Evolutionary conservation across 2,329 filamentous ascomycete species (phyloP), one percentile per base, ranked within the genome.

Genomic region (Aspergillus intermedius): DNA sequence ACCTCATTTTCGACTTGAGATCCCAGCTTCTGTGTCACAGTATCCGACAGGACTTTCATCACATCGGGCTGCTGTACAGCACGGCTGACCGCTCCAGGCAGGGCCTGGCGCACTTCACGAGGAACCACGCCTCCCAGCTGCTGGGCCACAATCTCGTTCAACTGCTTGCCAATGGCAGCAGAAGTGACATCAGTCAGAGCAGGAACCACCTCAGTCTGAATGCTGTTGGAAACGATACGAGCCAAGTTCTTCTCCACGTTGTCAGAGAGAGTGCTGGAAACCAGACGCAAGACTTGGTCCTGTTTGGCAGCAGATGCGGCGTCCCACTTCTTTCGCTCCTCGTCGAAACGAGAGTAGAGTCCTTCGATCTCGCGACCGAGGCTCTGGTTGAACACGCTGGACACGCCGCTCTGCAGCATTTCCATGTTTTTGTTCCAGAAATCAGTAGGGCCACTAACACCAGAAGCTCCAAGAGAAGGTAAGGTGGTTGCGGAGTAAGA

Each of bases 181-280:
- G 81, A 77, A 12, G 87, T 82, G 39, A 84, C 76, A 45, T 83
- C 78, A 37, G 83, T 79, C 49, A 97, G 74, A 28, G 83, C 77
- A 9, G 93, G 91, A 46, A 95, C 75, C 41, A 96, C 81, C 12
- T 83, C 78, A 48, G 83, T 78, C 52, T 88, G 80, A 55, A 95
- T 88, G 65, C 87, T 86, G 43, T 83, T 78, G 42, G 82, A 80
- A 45, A 95, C 84, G 57, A 95, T 87, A 52, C 82, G 83, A 52
- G 83, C 77, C 34, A 96, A 77, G 19, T 88, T 87, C 60, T 86
- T 84, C 67, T 88, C 84, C 21, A 88, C 80, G 49, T 87, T 87
- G 51, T 85, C 82, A 9, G 81, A 81, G 41, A 88, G 68, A 2
- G 84, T 87, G 53, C 75, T 80, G 1, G 84, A 87, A 3, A 88